Base-by-base conservation (phyloP, 768 basidiomycete genomes). In the Amanita muscaria region DNA sequence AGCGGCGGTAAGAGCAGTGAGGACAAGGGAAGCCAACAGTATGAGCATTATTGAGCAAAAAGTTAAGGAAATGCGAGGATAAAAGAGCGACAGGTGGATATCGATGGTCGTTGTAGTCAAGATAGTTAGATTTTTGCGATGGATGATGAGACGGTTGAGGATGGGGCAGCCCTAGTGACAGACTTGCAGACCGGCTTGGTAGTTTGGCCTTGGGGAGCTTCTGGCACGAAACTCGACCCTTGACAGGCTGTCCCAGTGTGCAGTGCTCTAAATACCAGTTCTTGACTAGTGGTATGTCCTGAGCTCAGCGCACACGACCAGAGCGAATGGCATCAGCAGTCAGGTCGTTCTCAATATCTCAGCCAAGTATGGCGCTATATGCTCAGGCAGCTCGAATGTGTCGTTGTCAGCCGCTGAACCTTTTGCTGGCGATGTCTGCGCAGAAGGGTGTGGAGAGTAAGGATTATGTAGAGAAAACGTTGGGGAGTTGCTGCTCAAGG, bases 121-220 rank as follows among this genome's bases (percentile, higher is more conserved):
- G 72, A 59, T 96, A 93, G 90, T 91, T 65, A 88, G 60, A 58
- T 91, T 91, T 87, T 99, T 99, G 63, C 96, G 92, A 66, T 99
- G 96, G 54, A 99, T 99, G n/a, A n/a, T n/a, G 49, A 99, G 74
- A 23, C 98, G 69, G 64, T 99, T 99, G 51, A 99, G 70, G 96
- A 99, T 99, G 68, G 98, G 98, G 69, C 96, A 99, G 31, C 96
- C 96, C 61, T 99, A 96, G 52, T 96, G 73, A 69, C 94, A 98
- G 42, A 99, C 94, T 64, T 99, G 96, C 49, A 99, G 66, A 53
- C 96, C 96, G 2, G 66, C 52, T 77, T 89, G 3, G 96, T 99
- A 11, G 88, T 90, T 71, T 98, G 96, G 82, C 85, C 64, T 99
- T 99, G 47, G 94, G 72, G 23, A 99, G 72, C 66, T 99, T 99